phyloP scores from a whole-genome alignment of 345 rosid genomes.

The Eucalyptus dawsonii region DNA sequence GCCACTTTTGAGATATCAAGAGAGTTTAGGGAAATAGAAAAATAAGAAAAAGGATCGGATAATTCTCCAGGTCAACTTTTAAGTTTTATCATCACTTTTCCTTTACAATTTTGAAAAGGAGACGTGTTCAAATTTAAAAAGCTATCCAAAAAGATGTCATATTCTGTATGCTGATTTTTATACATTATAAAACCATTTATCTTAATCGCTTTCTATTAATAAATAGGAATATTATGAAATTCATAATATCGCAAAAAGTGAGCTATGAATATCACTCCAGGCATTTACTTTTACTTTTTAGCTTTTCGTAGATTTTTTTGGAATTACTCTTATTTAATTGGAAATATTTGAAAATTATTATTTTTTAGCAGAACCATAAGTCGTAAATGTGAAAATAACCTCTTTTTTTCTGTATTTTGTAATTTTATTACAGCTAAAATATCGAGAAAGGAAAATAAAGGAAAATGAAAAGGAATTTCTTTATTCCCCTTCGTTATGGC shows the following conservation, averaged over 20 bases:
- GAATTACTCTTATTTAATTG: no score
- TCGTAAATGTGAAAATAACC: no score
- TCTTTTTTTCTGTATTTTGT: neutral
- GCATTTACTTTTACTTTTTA: neutral
- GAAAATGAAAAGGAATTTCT: neutral
- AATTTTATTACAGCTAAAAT: neutral
- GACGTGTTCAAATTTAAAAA: neutral
- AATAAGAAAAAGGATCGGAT: accelerated
- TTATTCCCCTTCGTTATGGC: neutral
- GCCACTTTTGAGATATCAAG: no score
- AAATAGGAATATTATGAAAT: neutral
- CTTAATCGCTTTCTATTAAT: accelerated
- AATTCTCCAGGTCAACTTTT: no score
- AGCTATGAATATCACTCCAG: accelerated
- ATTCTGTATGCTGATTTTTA: accelerated
- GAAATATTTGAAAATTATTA: neutral
- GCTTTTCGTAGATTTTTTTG: neutral
- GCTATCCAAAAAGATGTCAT: neutral
- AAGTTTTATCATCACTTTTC: neutral
- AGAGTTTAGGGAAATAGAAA: accelerated
- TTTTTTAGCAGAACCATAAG: neutral
- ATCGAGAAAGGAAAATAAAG: neutral
- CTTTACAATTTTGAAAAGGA: neutral
- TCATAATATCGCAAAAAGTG: neutral
- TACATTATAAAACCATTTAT: neutral